Conservation (phyloP, 331 rosid species). For the Quercus phellos region DNA sequence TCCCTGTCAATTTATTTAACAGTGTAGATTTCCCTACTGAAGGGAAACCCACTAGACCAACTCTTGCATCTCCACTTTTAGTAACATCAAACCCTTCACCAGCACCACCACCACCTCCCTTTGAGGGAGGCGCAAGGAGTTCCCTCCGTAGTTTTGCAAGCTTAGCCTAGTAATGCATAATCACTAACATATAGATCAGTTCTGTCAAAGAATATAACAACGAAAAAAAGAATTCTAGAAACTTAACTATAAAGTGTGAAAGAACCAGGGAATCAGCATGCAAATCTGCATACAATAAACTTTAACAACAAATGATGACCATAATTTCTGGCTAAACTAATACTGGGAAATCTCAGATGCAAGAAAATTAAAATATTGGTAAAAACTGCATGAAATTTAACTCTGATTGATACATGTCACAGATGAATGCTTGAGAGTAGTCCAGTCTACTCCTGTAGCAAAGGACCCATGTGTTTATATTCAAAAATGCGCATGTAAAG, state of each 20-base stretch:
- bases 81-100: constrained; percentile 99
- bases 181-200: constrained; percentile 7
- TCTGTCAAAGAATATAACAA: constrained; percentile 1
- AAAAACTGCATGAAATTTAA: not conserved
- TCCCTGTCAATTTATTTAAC: constrained; percentile 91
- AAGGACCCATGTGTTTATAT: not conserved
- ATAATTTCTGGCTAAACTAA: not conserved
- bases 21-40: constrained; percentile 97
- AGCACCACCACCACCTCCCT: constrained; percentile 91
- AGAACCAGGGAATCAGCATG: not conserved
- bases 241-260: not conserved
- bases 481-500: not conserved
- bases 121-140: constrained; percentile 76
- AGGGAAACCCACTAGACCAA: constrained; percentile 97
- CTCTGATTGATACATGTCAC: not conserved
- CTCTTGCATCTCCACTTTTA: constrained; percentile 98
- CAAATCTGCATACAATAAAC: not conserved
- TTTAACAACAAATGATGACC: not conserved
- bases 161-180: constrained; percentile 66
- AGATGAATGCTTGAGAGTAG: not conserved
- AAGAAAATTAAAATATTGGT: not conserved
- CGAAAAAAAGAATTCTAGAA: not conserved
- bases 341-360: not conserved
- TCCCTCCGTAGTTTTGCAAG: constrained; percentile 96
- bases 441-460: not conserved